Conservation (phyloP, 306 rosid genomes). For the Acmispon strigosus region DNA sequence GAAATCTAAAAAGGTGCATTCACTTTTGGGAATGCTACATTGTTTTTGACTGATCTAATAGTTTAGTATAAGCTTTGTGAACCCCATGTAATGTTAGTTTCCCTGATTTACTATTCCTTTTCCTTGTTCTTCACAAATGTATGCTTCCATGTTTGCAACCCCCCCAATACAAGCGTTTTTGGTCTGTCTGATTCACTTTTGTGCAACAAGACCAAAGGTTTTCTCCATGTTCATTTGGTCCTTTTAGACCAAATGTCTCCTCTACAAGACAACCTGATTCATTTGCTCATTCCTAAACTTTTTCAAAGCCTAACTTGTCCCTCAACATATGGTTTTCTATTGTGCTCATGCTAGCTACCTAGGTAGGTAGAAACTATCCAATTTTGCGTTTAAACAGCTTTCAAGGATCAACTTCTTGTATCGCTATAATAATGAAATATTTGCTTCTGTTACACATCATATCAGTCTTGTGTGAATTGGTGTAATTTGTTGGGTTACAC, state of each 20-base stretch:
- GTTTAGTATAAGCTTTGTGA: slow-evolving; percentile 1
- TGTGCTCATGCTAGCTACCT: not conserved
- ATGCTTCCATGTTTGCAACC: slow-evolving; percentile 12
- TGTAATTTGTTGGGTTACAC: no score
- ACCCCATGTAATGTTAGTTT: slow-evolving; percentile 5
- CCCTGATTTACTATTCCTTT: not conserved
- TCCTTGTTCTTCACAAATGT: slow-evolving; percentile 12
- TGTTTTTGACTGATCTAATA: not conserved
- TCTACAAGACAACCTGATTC: slow-evolving; percentile 20
- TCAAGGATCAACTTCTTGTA: not conserved
- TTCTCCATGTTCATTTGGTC: slow-evolving; percentile 1
- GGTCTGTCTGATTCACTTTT: slow-evolving; percentile 20
- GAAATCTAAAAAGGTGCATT: not conserved
- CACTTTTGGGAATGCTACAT: slow-evolving; percentile 6
- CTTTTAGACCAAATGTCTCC: slow-evolving; percentile 18
- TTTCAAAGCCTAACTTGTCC: not conserved
- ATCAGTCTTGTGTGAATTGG: not conserved
- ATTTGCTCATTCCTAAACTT: slow-evolving; percentile 19
- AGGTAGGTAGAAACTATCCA: not conserved
- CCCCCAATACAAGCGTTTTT: slow-evolving; percentile 6
- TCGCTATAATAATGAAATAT: not conserved
- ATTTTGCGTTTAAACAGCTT: not conserved
- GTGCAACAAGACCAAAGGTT: not conserved
- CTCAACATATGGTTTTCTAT: not conserved
- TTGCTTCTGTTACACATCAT: slow-evolving; percentile 2